Conservation (phyloP, 768 basidiomycete genomes). For the Pleurotus citrinopileatus region DNA sequence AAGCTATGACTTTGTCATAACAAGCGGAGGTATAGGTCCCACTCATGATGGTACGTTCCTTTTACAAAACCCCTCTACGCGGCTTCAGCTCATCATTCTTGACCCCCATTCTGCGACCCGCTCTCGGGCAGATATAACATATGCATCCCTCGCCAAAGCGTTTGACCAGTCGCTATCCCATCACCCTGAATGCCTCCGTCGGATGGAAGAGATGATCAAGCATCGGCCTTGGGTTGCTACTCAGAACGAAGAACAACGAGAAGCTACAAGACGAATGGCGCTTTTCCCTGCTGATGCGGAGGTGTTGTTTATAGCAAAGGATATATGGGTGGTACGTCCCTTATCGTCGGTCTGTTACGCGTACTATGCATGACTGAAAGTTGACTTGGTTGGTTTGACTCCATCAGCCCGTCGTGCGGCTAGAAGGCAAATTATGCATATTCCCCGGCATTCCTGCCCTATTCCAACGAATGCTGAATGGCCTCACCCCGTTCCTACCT, state of each 20-base stretch:
- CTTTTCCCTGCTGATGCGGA: conserved; percentile 81
- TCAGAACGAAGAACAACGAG: conserved; percentile 72
- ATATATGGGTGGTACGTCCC: conserved; percentile 80
- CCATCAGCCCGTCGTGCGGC: conserved; percentile 75
- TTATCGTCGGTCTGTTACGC: background rate
- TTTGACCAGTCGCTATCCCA: conserved; percentile 72
- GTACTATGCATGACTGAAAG: too few relatives aligned
- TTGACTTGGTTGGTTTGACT: conserved; percentile 3
- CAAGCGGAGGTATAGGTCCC: conserved; percentile 88
- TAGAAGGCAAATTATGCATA: conserved; percentile 84
- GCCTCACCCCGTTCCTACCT: conserved; percentile 69
- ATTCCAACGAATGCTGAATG: conserved; percentile 79
- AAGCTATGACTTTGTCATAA: conserved; percentile 88
- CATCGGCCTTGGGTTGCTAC: conserved; percentile 52
- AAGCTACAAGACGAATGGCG: conserved; percentile 86
- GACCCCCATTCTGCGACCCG: background rate
- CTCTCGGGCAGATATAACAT: conserved; percentile 72
- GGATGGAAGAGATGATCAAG: conserved; percentile 65
- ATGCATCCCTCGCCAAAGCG: conserved; percentile 81
- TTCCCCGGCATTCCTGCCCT: conserved; percentile 89
- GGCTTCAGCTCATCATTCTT: background rate
- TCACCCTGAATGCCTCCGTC: conserved; percentile 71
- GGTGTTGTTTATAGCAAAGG: conserved; percentile 72
- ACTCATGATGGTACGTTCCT: conserved; percentile 85
- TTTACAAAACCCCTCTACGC: too few relatives aligned